Conservation (phyloP, 768 basidiomycete genomes). For the Crepidotus variabilis region DNA sequence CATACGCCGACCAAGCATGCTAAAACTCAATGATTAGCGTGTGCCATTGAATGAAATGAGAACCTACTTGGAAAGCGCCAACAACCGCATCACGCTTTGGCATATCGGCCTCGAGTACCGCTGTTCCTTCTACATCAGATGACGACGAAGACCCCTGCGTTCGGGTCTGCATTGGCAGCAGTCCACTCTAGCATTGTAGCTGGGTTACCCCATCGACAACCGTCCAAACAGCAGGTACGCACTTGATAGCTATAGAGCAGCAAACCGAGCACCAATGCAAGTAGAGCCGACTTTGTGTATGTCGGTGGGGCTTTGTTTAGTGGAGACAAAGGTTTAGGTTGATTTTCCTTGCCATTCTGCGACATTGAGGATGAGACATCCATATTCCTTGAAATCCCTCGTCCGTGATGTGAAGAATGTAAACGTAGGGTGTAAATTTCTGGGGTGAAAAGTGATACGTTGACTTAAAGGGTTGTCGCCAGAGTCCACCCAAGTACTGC, state of each 20-base stretch:
- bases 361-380: no score
- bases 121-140: background rate
- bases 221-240: background rate
- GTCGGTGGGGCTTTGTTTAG: background rate
- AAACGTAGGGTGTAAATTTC: no score
- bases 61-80: conserved; percentile 72
- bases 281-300: conserved; percentile 10
- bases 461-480: no score
- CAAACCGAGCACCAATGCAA: conserved; percentile 12
- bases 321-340: background rate
- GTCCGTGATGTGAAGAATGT: no score
- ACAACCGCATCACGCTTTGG: conserved; percentile 67
- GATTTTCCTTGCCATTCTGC: no score
- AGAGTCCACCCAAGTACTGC: no score
- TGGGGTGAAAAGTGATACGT: no score
- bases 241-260: conserved; percentile 21
- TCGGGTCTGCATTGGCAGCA: background rate
- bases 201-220: background rate
- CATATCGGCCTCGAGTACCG: conserved; percentile 15
- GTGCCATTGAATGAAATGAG: background rate
- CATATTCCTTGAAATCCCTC: no score
- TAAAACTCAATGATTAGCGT: conserved; percentile 24
- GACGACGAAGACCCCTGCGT: background rate
- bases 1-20: conserved; percentile 89
- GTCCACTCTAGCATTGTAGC: conserved; percentile 7